Base-by-base conservation (phyloP, 148 eudicot genomes). In the Cornus florida region DNA sequence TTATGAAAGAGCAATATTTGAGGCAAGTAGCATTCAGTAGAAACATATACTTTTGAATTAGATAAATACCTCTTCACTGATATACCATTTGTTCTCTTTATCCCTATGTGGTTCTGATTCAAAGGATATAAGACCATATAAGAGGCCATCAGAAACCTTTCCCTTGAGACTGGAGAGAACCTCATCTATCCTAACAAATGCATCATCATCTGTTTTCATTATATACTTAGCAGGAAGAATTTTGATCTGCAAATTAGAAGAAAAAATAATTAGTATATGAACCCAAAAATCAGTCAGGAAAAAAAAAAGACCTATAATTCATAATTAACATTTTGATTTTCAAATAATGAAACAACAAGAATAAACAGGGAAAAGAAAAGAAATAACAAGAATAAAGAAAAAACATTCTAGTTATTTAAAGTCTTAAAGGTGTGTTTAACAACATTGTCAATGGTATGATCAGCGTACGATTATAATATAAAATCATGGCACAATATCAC, bases 141-240 rank as follows among this genome's bases (percentile, higher is more conserved):
- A 77, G 70, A 95, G 86, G 10, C 95, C 97, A 80, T 79, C 71
- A 1, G 90, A 50, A 76, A 85, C 73, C 82, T 93, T 95, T 72
- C 74, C 86, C 85, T 91, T 89, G 35, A 92, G 90, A 80, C 86
- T 86, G 62, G 97, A 88, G 71, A 95, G 89, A 76, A 95, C 85
- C 87, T 93, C 98, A 83, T 93, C 97, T 20, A 96, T 83, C 84
- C 99, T 87, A 56, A 96, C 90, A 82, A 93, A 96, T 67, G 99
- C 97, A 82, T 96, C 99, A 81, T 96, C 99, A 33, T 96, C 99
- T 35, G 89, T 93, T 79, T 96, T 93, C 98, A 96, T 91, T 68
- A 96, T 83, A 86, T 90, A 96, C 77, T 91, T 90, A 10, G 99
- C 99, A 17, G 91, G 92, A 43, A 93, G 84, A 77, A 92, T 79